Evolutionary conservation across 495 filamentous ascomycete species (phyloP), one percentile per base, ranked within the genome.

Genomic region (Tuber aestivum): DNA sequence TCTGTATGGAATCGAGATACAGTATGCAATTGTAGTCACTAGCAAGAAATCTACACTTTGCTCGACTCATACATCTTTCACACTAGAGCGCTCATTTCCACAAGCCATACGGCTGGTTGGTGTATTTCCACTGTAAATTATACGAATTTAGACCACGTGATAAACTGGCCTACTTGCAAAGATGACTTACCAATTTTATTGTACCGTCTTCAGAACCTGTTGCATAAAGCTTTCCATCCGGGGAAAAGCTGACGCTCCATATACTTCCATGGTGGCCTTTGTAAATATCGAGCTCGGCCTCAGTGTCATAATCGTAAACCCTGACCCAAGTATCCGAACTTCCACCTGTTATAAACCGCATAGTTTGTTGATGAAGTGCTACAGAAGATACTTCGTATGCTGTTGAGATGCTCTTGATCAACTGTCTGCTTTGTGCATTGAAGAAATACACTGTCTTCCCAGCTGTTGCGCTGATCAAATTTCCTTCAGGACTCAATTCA

Each of bases 201-300:
- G 95, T 99, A 65, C 95, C 95, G 83, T 99, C 95, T 81, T 99
- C 95, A 65, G 94, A 97, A 40, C 94, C 95, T 1, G 96, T 98
- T 12, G 93, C 95, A 83, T 97, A 99, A 20, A 98, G 85, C 83
- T 95, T 97, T 41, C 94, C 94, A 84, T 98, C 94, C 1, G 95
- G 95, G 16, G 93, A 95, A 85, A 98, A 98, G 73, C 90, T 90
- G 72, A 96, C 89, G 32, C 92, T 95, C 96, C 95, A 98, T 74
- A 98, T 94, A 16, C 94, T 94, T 20, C 96, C 95, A 83, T 99
- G 95, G 82, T 98, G 96, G 35, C 95, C 96, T 84, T 97, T 98
- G 87, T 96, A 94, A 32, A 95, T 90, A 80, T 99, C 94, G 83
- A 82, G 42, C 83, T 97, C 94, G 76, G 89, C 88, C 78, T 91